Evolutionary conservation across 1,139 yeast species (phyloP).

Genomic region (Magnusiomyces magnusii): DNA sequence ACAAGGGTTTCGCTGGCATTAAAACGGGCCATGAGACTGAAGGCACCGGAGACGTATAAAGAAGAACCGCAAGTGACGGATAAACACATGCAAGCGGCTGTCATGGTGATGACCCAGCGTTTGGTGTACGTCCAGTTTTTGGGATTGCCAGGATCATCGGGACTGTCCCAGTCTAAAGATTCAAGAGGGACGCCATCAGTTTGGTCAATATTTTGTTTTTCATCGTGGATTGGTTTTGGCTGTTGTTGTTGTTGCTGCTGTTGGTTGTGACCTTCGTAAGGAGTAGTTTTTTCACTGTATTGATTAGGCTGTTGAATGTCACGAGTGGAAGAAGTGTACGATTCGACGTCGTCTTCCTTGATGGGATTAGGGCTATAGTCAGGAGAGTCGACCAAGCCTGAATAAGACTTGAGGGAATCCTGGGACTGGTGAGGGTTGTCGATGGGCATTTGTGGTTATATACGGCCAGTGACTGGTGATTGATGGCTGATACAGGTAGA

Average conservation of each 20-base stretch:
- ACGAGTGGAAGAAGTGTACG: background rate
- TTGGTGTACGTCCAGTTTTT: constrained; percentile 30
- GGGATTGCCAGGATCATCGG: constrained; percentile 27
- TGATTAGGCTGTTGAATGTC: background rate
- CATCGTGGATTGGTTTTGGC: background rate
- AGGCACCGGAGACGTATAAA: constrained; percentile 41
- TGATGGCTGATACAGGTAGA: too few species aligned
- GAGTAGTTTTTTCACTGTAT: background rate
- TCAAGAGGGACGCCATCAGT: constrained; percentile 5
- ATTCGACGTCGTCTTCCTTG: background rate
- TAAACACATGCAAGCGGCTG: constrained; percentile 38
- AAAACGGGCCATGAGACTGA: constrained; percentile 37
- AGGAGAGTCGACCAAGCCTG: background rate
- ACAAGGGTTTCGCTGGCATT: constrained; percentile 54
- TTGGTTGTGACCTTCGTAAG: background rate
- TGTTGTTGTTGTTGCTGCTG: background rate
- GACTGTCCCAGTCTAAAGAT: constrained; percentile 17
- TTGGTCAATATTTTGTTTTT: background rate
- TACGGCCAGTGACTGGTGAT: too few species aligned
- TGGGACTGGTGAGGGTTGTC: background rate
- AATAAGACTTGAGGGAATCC: background rate
- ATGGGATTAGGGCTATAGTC: background rate
- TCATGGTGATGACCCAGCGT: constrained; percentile 36
- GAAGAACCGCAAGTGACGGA: constrained; percentile 39
- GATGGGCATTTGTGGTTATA: background rate